Base-by-base conservation (phyloP, 2,329 filamentous ascomycete genomes). In the Huntiella moniliformis region DNA sequence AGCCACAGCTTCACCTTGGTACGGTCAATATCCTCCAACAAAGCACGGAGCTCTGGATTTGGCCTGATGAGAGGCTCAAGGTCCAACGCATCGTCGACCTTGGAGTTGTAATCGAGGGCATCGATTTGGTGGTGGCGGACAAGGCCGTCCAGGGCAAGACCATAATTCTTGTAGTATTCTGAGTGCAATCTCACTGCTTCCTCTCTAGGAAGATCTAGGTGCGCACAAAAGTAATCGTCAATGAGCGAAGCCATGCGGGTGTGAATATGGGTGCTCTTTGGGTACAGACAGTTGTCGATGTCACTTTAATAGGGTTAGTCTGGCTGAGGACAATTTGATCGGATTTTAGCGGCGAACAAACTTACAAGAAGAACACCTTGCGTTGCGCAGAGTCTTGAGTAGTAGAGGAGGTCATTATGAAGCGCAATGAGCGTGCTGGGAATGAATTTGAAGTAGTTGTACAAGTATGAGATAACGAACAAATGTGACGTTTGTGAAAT, bases 281-380 rank as follows among this genome's bases (percentile, higher is more conserved):
- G 77, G 57, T 95, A 96, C 47, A 96, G 74, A 63, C 92, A 98
- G 58, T 98, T 98, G 68, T 98, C 91, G 57, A 98, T 96, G 59
- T 98, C 91, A 58, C 95, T 96, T 61, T 74, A 41, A 28, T 28
- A 34, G 15, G 28, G 31, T 34, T 34, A 7, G 16, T 6, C 17
- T 34, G 34, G 28, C 31, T n/a, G 31, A 36, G 5, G 34, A 36
- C 13, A 36, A 15, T 36, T 36, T 36, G 12, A 36, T 36, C 12
- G 12, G 34, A 3, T n/a, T 15, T 17, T 28, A 22, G 13, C 6
- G 16, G 4, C 5, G 15, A 3, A 17, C 13, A 12, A 38, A 28
- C 35, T 45, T 38, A 45, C 43, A 38, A 38, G 18, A 38, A 45
- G 18, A 38, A 28, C 28, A 42, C 40, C 11, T 44, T 35, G 18